Base-by-base conservation (phyloP, 2,329 filamentous ascomycete genomes). In the Aspergillaceae sp. region DNA sequence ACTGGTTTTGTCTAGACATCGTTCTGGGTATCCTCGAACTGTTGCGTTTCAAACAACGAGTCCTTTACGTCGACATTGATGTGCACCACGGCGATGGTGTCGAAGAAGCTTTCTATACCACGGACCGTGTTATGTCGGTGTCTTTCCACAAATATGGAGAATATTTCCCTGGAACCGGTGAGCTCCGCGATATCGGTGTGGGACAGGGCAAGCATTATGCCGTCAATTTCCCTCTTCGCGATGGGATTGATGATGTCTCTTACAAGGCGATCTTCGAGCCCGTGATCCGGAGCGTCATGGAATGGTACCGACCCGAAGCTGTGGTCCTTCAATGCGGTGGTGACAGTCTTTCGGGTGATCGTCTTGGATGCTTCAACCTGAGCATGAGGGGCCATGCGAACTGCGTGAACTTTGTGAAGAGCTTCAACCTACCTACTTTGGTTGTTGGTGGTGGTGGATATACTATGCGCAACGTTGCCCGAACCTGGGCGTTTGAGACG, bases 71-170 rank as follows among this genome's bases (percentile, higher is more conserved):
- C 51, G 80, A 83, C 57, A 83, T 83, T 51, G 80, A 83, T 60
- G 80, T 83, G 11, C 80, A 83, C 60, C 80, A 83, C 53, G 80
- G 80, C 34, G 80, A 84, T 58, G 82, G 82, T 53, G 82, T 85
- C 35, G 82, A 85, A 64, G 82, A 85, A 63, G 82, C 82, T 4
- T 85, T 85, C 59, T 84, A 84, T 63, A 82, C 80, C 1, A 85
- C 80, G 40, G 81, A 85, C 59, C 78, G 82, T 46, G 82, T 85
- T 58, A 84, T 85, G 81, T 84, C 81, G 3, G 76, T 79, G 40
- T 84, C 81, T 3, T 85, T 85, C 66, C 82, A 85, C 71, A 85
- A 84, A 57, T 85, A 85, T 58, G 82, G 82, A 56, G 82, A 84
- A 61, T 85, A 84, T 65, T 85, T 85, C 63, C 82, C 82, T 0